A percentile compares a stretch with the other conserved stretches of the same genome.
phyloP scores from a whole-genome alignment of 139 green algal genomes.

The Deuterostichococcus epilithicus region DNA sequence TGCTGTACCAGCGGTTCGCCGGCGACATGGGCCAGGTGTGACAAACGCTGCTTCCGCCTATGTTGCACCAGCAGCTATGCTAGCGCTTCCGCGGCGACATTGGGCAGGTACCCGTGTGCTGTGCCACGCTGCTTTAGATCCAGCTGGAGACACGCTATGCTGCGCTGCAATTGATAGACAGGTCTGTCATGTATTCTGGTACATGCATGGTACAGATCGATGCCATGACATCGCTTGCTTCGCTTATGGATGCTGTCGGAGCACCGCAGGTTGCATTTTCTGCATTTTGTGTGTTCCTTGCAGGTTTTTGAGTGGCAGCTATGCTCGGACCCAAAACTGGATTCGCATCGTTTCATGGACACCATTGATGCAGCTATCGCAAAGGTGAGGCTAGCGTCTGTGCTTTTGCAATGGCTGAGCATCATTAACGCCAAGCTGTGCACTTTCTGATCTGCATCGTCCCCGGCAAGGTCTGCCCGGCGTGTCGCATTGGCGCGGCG shows the following conservation, averaged over 20 bases:
- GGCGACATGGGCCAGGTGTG: conserved; percentile 78
- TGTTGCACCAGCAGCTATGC: no score
- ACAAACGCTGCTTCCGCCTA: not conserved
- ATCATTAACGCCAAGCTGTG: not conserved
- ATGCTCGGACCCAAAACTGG: conserved; percentile 62
- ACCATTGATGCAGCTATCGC: conserved; percentile 63
- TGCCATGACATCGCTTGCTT: no score
- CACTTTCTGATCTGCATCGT: not conserved
- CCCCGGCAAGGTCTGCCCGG: not conserved
- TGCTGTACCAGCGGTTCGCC: conserved; percentile 62
- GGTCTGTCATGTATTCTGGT: no score
- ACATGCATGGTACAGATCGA: no score
- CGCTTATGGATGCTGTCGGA: not conserved
- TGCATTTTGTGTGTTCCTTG: not conserved
- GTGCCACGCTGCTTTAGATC: no score
- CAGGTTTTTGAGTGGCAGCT: conserved; percentile 81
- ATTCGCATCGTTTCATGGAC: conserved; percentile 82
- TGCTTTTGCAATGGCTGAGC: not conserved
- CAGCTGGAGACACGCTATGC: no score
- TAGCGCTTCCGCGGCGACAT: not conserved
- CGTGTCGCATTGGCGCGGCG: no score
- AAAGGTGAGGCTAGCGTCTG: conserved; percentile 1
- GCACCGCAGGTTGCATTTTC: not conserved
- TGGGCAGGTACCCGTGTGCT: not conserved
- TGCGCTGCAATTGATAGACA: no score